Evolutionary conservation across 305 asterid species (phyloP).

Genomic region (Nicotiana rustica): DNA sequence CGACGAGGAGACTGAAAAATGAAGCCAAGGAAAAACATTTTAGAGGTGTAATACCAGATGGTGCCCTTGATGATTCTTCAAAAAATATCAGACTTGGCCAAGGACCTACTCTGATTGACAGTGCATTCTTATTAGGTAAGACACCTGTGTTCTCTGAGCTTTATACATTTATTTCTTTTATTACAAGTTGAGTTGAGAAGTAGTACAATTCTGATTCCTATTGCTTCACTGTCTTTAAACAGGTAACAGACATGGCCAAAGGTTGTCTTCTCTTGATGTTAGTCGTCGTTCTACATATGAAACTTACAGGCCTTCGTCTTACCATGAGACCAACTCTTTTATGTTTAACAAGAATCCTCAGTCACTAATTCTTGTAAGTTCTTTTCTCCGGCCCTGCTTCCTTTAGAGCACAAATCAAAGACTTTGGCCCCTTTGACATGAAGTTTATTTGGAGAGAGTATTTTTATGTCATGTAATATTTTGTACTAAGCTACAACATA

Average conservation of each 20-base stretch:
- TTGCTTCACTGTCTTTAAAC: slow-evolving; percentile 21
- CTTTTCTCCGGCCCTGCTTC: slow-evolving; percentile 14
- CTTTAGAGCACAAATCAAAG: neutral
- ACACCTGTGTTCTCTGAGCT: neutral
- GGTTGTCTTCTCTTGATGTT: slow-evolving; percentile 36
- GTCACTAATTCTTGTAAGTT: slow-evolving; percentile 54
- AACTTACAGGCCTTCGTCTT: slow-evolving; percentile 31
- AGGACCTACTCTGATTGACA: slow-evolving; percentile 26
- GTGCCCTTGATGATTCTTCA: slow-evolving; percentile 36
- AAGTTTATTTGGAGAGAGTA: neutral
- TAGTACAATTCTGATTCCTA: neutral
- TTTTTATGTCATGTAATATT: neutral
- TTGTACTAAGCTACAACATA: neutral
- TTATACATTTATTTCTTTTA: neutral
- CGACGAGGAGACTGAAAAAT: slow-evolving; percentile 59
- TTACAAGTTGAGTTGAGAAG: neutral
- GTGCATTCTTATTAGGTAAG: slow-evolving; percentile 43
- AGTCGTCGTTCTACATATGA: slow-evolving; percentile 59
- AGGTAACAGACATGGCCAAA: slow-evolving; percentile 44
- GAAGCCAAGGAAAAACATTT: slow-evolving; percentile 45
- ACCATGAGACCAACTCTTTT: slow-evolving; percentile 27
- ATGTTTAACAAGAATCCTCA: slow-evolving; percentile 29
- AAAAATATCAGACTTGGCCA: slow-evolving; percentile 30
- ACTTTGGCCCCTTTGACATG: neutral
- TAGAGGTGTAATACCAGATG: slow-evolving; percentile 23